These are phyloP conservation scores for Wickerhamiella australiensis DNA, from an alignment of 805 yeast species.

Conservation along the genomic window DNA sequence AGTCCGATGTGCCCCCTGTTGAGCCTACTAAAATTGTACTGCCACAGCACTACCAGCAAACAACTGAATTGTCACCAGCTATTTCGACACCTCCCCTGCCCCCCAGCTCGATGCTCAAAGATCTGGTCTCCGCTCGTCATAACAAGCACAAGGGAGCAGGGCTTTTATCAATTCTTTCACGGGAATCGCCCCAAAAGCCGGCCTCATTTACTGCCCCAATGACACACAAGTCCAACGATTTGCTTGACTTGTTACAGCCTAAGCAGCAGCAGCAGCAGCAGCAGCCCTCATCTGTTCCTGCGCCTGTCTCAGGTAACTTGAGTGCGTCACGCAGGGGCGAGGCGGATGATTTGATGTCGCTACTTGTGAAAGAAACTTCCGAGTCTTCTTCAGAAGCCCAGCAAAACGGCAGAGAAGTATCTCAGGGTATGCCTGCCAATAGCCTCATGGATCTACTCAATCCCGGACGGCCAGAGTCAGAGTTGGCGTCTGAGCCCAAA, in stretches of 20 bases:
- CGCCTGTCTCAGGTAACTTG: not conserved
- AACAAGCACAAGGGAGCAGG: conserved; percentile 1
- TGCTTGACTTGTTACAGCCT: conserved; percentile 14
- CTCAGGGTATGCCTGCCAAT: not conserved
- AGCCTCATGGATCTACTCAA: not conserved
- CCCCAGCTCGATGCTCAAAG: conserved; percentile 19
- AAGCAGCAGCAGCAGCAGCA: not conserved
- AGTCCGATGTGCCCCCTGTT: conserved; percentile 16
- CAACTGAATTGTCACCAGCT: not conserved
- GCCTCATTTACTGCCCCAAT: not conserved
- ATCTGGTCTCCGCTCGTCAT: conserved; percentile 18
- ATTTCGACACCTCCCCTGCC: conserved; percentile 15
- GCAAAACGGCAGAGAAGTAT: too few species aligned
- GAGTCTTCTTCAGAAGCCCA: too few species aligned
- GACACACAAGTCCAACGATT: conserved; percentile 4
- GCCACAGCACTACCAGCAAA: conserved; percentile 1
- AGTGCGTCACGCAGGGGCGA: not conserved
- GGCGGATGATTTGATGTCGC: conserved; percentile 10
- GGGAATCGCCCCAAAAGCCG: not conserved
- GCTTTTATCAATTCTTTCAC: conserved; percentile 13
- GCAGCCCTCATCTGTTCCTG: not conserved
- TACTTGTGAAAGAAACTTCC: conserved; percentile 4
- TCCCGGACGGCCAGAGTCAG: not conserved
- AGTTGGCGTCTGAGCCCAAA: not conserved
- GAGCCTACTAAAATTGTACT: conserved; percentile 8